Base-by-base conservation (phyloP, 2,329 filamentous ascomycete genomes). In the Hirsutella minnesotensis region DNA sequence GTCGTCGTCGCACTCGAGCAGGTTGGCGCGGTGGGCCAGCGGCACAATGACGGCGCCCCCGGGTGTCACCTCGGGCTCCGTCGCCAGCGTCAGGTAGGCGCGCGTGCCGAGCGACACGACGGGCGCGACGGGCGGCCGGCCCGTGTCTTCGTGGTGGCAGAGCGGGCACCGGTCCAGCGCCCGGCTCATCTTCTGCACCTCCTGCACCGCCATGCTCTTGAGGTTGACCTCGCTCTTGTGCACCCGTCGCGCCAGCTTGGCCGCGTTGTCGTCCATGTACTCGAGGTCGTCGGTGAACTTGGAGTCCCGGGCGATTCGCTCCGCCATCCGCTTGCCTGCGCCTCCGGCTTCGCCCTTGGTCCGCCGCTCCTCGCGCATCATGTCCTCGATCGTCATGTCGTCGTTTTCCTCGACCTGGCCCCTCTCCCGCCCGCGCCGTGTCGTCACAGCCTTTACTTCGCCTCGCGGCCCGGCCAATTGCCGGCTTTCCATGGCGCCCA, bases 1-100 rank as follows among this genome's bases (percentile, higher is more conserved):
- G 57, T 98, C 92, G 56, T 98, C 90, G 61, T 96, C 90, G 61
- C 92, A 98, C 62, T 95, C 90, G n/a, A 98, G 69, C 0, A 98
- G 77, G 59, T 96, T 98, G 20, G 73, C 79, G 41, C 82, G 81
- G 59, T 98, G 92, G 52, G 88, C 78, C 19, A 92, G 79, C 5
- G 92, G 92, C 3, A 89, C 87, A 47, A 98, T 92, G 44, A 92
- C 81, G 7, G 89, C 86, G 39, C 88, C 83, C 38, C 86, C 86
- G 40, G 85, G 74, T 51, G 77, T 84, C 36, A 98, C 68, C 57
- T 96, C 90, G 0, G 92, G 94, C 52, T 90, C 82, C 0, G 92
- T 94, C 9, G 89, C 81, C 2, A 98, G 72, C 0, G 92, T 95
- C 38, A 98, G 70, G 60, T 83, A 98, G 13, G 84, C 84, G 40